phyloP scores from a whole-genome alignment of 2,329 filamentous ascomycete species.

The Dendrostoma leiphaemia region DNA sequence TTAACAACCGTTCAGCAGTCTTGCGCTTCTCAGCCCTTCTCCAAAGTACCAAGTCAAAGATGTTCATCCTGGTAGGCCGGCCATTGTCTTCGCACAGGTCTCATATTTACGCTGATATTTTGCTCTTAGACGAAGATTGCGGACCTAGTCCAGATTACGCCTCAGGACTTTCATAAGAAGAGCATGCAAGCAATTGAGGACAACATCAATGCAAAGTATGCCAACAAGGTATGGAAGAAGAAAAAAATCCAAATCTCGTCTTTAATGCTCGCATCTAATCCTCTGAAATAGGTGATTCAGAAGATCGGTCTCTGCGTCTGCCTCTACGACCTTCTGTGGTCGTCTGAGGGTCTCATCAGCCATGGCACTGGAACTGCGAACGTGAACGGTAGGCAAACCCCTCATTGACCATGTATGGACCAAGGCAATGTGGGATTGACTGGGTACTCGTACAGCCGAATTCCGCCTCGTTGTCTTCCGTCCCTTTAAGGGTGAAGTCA shows the following conservation, averaged over 20 bases:
- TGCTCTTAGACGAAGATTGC: conserved; percentile 65
- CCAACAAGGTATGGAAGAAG: conserved; percentile 83
- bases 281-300: conserved; percentile 67
- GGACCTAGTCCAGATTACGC: conserved; percentile 90
- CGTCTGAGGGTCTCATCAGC: conserved; percentile 90
- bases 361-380: conserved; percentile 91
- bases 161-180: conserved; percentile 81
- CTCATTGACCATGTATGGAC: neutral
- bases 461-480: conserved; percentile 93
- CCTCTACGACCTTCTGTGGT: conserved; percentile 85
- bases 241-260: no score
- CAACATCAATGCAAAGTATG: conserved; percentile 95
- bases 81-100: neutral
- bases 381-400: conserved; percentile 68
- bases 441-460: conserved; percentile 61
- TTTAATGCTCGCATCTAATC: no score
- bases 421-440: conserved; percentile 14
- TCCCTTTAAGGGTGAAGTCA: conserved; percentile 91
- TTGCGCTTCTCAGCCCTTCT: neutral
- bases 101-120: neutral
- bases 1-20: no score
- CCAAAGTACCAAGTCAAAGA: conserved; percentile 22
- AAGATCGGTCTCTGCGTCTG: conserved; percentile 92
- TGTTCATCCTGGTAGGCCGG: conserved; percentile 51
- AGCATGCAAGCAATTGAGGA: conserved; percentile 84